Conservation (phyloP, 352 stramenopile species). For the Pythium rishiriense region DNA sequence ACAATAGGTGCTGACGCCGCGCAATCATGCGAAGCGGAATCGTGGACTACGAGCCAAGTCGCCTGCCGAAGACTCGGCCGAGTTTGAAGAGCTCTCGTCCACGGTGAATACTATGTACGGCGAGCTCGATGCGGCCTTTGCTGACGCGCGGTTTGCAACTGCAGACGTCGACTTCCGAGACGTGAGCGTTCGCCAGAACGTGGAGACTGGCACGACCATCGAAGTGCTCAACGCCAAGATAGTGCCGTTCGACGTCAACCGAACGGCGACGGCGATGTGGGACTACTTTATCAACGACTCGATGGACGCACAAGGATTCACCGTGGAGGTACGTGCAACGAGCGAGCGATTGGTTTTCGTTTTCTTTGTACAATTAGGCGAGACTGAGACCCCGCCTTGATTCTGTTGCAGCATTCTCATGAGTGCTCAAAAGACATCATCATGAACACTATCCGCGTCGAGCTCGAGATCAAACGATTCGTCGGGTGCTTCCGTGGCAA, state of each 20-base stretch:
- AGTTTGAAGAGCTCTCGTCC: constrained; percentile 14
- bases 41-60: not conserved
- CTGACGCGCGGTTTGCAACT: constrained; percentile 20
- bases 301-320: constrained; percentile 4
- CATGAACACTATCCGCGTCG: constrained; percentile 17
- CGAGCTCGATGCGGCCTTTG: constrained; percentile 12
- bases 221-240: constrained; percentile 18
- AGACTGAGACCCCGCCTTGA: not conserved
- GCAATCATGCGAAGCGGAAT: constrained; percentile 17
- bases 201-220: constrained; percentile 6
- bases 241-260: constrained; percentile 16
- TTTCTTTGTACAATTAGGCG: not conserved
- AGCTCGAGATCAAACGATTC: constrained; percentile 21
- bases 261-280: constrained; percentile 15
- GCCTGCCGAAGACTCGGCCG: constrained; percentile 5
- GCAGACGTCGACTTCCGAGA: constrained; percentile 25
- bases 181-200: constrained; percentile 11
- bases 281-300: constrained; percentile 23
- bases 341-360: not conserved
- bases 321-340: constrained; percentile 6
- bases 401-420: constrained; percentile 3
- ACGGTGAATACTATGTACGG: constrained; percentile 17
- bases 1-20: constrained; percentile 13
- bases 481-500: constrained; percentile 13
- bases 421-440: constrained; percentile 1